A percentile compares a stretch with the other conserved stretches of the same genome.
Evolutionary conservation across 352 stramenopile species (phyloP).

Genomic region (Phytophthora quininea): DNA sequence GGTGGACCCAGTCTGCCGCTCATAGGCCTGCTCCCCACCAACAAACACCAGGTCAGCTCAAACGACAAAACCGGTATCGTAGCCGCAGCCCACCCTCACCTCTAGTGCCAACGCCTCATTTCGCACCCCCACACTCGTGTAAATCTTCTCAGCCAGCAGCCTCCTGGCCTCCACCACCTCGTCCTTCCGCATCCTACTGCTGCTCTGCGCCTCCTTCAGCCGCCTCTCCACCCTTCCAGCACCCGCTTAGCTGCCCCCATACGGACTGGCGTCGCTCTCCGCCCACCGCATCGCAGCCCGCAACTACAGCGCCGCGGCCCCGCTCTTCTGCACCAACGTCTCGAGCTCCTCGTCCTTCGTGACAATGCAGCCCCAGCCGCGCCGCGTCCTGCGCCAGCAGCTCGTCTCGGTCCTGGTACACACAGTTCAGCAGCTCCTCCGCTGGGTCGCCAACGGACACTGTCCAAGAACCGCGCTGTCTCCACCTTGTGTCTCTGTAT

Average conservation of each 20-base stretch:
- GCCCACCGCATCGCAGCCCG: conserved; percentile 59
- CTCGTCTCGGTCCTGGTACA: conserved; percentile 73
- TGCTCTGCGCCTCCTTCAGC: conserved; percentile 45
- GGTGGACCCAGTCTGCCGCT: conserved; percentile 53
- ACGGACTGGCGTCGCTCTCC: conserved; percentile 31
- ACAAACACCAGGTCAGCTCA: neutral
- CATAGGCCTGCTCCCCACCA: conserved; percentile 45
- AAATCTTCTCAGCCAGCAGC: conserved; percentile 61
- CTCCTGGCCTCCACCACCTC: conserved; percentile 50
- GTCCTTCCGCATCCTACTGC: conserved; percentile 42
- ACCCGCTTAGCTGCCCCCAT: conserved; percentile 44
- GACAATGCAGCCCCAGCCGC: conserved; percentile 50
- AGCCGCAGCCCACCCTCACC: conserved; percentile 16
- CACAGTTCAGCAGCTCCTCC: conserved; percentile 48
- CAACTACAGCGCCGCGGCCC: conserved; percentile 45
- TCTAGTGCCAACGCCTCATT: conserved; percentile 72
- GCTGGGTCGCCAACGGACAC: conserved; percentile 43
- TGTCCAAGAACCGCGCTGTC: conserved; percentile 42
- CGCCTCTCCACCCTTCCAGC: conserved; percentile 44
- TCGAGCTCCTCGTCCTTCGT: conserved; percentile 66
- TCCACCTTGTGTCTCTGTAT: conserved; percentile 51
- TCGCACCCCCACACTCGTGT: conserved; percentile 65
- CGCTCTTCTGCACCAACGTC: conserved; percentile 57
- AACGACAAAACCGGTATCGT: neutral
- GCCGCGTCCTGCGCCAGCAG: conserved; percentile 55